These are phyloP conservation scores for Bacidia gigantensis DNA, from an alignment of 495 filamentous ascomycete species.

Conservation along the genomic window DNA sequence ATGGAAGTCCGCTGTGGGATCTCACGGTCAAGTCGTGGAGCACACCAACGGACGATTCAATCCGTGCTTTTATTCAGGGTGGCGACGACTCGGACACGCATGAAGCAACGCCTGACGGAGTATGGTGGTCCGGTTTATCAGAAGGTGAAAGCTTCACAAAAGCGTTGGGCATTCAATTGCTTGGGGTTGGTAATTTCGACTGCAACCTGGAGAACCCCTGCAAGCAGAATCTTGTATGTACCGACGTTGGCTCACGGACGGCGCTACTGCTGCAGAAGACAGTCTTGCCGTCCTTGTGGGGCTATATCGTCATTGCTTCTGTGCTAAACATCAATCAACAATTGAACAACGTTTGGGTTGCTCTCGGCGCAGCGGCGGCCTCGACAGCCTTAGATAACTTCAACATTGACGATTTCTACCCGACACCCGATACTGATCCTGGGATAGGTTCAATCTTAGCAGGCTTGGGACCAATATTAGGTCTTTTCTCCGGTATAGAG, in stretches of 20 bases:
- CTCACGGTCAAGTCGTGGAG: too few species aligned
- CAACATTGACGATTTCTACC: neutral
- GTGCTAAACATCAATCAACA: neutral
- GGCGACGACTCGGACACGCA: neutral
- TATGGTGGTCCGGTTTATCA: neutral
- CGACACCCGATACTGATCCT: neutral
- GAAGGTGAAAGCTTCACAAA: neutral
- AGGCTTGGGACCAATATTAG: neutral
- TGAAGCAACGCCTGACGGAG: too few species aligned
- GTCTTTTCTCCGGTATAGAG: neutral
- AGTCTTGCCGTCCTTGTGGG: neutral
- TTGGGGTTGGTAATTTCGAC: neutral
- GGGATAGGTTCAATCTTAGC: neutral
- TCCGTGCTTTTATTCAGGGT: neutral
- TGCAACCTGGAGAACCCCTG: neutral
- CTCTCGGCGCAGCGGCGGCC: neutral
- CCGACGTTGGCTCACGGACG: neutral
- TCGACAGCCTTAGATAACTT: neutral
- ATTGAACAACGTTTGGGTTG: neutral
- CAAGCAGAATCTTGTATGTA: neutral
- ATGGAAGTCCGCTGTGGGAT: too few species aligned
- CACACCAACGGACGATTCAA: neutral
- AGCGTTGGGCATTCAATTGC: neutral
- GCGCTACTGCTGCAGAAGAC: neutral
- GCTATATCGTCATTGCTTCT: neutral